Base-by-base conservation (phyloP, 2,329 filamentous ascomycete species). In the Monosporascus sp. region DNA sequence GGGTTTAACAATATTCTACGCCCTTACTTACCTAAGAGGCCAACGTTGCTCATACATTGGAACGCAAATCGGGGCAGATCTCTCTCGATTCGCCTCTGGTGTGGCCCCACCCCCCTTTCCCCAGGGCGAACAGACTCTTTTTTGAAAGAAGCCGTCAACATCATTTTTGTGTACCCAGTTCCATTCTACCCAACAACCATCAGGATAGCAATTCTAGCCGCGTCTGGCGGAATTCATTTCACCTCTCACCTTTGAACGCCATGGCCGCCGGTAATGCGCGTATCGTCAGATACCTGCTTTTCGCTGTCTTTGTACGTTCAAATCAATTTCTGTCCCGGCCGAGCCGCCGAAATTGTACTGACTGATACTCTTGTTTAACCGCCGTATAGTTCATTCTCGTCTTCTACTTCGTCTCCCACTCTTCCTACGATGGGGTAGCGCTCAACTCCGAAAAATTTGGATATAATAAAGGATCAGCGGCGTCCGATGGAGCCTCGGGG, bases 401-500 rank as follows among this genome's bases (percentile, higher is more conserved):
- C 57, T 81, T 96, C 70, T 94, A 93, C 75, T 90, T 93, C 73
- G 83, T 96, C 67, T 88, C 89, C 53, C 74, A 76, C 59, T 79
- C 78, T 43, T 74, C 70, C 51, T 75, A 80, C 61, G 71, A 79
- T 52, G 70, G 71, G 47, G 70, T 75, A 36, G 58, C 81, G 77
- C 48, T 87, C 77, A 57, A 59, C 31, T 50, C 63, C 49, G 65
- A 66, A n/a, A 48, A 54, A 3, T 65, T 68, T 46, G 54, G 56
- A 45, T 58, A 62, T 38, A 58, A 58, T 20, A 64, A 64, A 57
- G 59, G 43, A 8, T 46, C 43, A 24, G 20, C 3, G 18, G 38
- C 38, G 18, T 17, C 43, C 5, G 43, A n/a, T 46, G 22, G 11
- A 7, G 1, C 62, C 22, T 62, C 65, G 51, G 62, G 57, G 43